Evolutionary conservation across 78 protist species (phyloP).

Genomic region (Dictyostelium brefeldianum): DNA sequence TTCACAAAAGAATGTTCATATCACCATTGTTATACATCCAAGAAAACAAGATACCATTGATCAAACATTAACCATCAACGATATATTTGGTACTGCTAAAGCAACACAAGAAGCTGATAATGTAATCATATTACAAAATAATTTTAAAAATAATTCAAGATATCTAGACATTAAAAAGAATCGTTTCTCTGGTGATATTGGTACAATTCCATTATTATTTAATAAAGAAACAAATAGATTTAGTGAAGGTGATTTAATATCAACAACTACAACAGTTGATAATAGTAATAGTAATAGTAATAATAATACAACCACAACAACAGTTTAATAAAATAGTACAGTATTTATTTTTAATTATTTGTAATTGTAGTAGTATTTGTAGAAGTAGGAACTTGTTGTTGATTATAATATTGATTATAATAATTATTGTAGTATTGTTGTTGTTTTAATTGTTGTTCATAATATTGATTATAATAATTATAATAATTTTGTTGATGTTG

Average conservation of each 20-base stretch:
- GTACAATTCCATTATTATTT: slow-evolving; percentile 82
- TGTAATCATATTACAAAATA: slow-evolving; percentile 88
- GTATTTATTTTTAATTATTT: too few relatives aligned
- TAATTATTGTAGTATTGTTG: background rate
- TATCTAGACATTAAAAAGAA: slow-evolving; percentile 89
- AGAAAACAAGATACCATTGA: slow-evolving; percentile 84
- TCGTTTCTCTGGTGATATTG: slow-evolving; percentile 88
- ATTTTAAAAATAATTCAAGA: background rate
- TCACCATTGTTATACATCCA: slow-evolving; percentile 92
- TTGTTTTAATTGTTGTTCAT: background rate
- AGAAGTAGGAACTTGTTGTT: background rate
- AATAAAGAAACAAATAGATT: slow-evolving; percentile 72
- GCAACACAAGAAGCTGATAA: slow-evolving; percentile 96
- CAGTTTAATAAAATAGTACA: too few relatives aligned
- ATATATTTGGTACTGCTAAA: slow-evolving; percentile 94
- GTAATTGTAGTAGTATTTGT: background rate
- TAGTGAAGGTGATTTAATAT: slow-evolving; percentile 21
- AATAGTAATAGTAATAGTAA: background rate
- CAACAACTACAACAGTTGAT: background rate
- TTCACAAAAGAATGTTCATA: slow-evolving; percentile 88
- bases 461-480: background rate
- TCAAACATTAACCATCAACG: slow-evolving; percentile 16
- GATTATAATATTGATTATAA: background rate
- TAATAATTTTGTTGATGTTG: background rate
- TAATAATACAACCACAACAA: background rate